Base-by-base conservation (phyloP, 352 stramenopile species). In the Phytophthora brassicae region DNA sequence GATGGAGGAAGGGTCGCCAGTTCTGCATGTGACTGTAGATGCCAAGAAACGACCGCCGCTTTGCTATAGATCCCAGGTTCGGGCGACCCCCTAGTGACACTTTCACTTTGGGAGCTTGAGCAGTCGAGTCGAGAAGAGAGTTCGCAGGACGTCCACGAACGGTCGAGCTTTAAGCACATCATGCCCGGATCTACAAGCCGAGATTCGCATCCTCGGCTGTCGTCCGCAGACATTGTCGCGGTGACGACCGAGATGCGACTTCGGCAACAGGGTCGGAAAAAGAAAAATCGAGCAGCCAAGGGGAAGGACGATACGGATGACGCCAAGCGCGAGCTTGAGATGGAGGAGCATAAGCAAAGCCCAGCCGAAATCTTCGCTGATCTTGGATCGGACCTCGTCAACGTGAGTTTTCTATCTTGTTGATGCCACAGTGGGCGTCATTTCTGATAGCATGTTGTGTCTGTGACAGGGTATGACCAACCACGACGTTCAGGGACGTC, bases 151-250 rank as follows among this genome's bases (percentile, higher is more conserved):
- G 36, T 43, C 48, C 45, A 22, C 59, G 22, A 61, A 38, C 47
- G 29, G 20, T 33, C 42, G 42, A 58, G 29, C 9, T 20, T n/a
- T 28, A 48, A 60, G 48, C n/a, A 52, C 57, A 61, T 17, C 20
- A 68, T 73, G 65, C 41, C 60, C n/a, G 65, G 55, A 62, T 69
- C 60, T 29, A 62, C 53, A 38, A 66, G 20, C 38, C 60, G 60
- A 61, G 65, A 68, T 8, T 70, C 65, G 60, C 65, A 73, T 43
- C 81, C 81, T 56, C 73, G 79, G 49, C 68, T 91, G 28, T 93
- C 84, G 47, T 93, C 84, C 61, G 84, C 84, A 16, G 84, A 93
- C 67, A 93, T 93, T 58, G 84, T 93, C 56, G 84, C 84, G 20
- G 84, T 89, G 58, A 85, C 84, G 41, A 93, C 84, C 28, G 84